Base-by-base conservation (phyloP, 2,329 filamentous ascomycete genomes). In the Corynespora cassiicola region DNA sequence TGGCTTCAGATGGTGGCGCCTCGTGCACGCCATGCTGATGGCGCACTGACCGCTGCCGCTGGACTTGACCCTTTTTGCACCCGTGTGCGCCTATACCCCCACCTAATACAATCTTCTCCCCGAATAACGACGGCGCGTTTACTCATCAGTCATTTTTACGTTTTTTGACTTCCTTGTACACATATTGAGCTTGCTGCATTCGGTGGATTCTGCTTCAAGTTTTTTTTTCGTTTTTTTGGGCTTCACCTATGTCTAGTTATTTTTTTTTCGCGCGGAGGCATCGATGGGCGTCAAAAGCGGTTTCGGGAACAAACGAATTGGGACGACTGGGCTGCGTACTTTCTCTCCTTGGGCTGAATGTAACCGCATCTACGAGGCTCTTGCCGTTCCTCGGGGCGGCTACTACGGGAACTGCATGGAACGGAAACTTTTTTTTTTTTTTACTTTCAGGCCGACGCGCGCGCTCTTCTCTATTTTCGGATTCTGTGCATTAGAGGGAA, bases 101-200 rank as follows among this genome's bases (percentile, higher is more conserved):
- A 44, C 43, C 29, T 45, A 42, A 55, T 45, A 37, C 33, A 11
- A 20, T 42, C 12, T n/a, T 26, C 20, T 17, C 14, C 31, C 18
- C 35, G 34, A 45, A 31, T 46, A 24, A 36, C 36, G 36, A 41
- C 29, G 36, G 39, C 16, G 38, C 25, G 21, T 34, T 21, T 34
- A 22, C 21, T 19, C 20, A 36, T 24, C 8, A 15, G 23, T 33
- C 17, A 27, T 31, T 36, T 43, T 46, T 36, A 24, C 20, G n/a
- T 33, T 24, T 47, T 39, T 36, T 29, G 22, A 37, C 50, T 45
- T 44, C 54, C 45, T 29, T 63, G 61, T 63, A 63, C 50, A 61
- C 54, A 39, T 53, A 54, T 51, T 50, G 45, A 44, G 42, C 49
- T 36, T 39, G 42, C 34, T 45, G 43, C 47, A 42, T 52, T 42